These are phyloP conservation scores for Botryotinia convoluta DNA, from an alignment of 2,329 filamentous ascomycete genomes.

Conservation along the genomic window DNA sequence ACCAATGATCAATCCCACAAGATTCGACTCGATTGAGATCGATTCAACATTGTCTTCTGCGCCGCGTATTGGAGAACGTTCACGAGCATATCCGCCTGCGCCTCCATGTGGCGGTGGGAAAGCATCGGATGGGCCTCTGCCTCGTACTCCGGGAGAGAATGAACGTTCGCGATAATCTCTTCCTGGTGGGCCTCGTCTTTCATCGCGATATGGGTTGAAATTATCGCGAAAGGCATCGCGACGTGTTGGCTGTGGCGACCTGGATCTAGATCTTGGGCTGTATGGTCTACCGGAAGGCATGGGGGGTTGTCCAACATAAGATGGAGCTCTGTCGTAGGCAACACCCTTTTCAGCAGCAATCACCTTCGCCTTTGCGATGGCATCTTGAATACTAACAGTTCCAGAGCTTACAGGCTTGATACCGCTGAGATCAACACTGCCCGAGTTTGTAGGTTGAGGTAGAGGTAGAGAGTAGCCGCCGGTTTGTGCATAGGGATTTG, in stretches of 20 bases:
- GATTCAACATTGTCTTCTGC: conserved; percentile 69
- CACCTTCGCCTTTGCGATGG: conserved; percentile 79
- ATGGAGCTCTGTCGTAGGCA: conserved; percentile 55
- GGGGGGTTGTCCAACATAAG: conserved; percentile 43
- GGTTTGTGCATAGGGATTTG: conserved; percentile 42
- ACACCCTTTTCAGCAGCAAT: conserved; percentile 79
- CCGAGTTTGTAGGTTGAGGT: conserved; percentile 62
- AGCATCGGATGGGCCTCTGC: conserved; percentile 47
- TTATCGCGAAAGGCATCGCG: conserved; percentile 72
- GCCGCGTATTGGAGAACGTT: conserved; percentile 55
- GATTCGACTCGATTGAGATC: conserved; percentile 79
- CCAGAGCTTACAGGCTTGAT: conserved; percentile 79
- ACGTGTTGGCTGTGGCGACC: conserved; percentile 66
- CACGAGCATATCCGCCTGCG: conserved; percentile 45
- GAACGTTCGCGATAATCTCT: conserved; percentile 67
- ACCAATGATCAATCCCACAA: conserved; percentile 88
- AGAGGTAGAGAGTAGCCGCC: conserved; percentile 43
- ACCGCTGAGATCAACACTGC: conserved; percentile 74
- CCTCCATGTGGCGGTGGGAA: conserved; percentile 62
- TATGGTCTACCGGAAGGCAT: conserved; percentile 55
- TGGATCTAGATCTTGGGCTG: conserved; percentile 64
- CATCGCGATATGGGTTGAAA: conserved; percentile 80
- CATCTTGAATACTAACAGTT: conserved; percentile 78
- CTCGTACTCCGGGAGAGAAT: conserved; percentile 62
- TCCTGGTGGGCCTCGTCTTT: conserved; percentile 62